These are phyloP conservation scores for Podospora sp. DNA, from an alignment of 495 filamentous ascomycete genomes.

Conservation along the genomic window DNA sequence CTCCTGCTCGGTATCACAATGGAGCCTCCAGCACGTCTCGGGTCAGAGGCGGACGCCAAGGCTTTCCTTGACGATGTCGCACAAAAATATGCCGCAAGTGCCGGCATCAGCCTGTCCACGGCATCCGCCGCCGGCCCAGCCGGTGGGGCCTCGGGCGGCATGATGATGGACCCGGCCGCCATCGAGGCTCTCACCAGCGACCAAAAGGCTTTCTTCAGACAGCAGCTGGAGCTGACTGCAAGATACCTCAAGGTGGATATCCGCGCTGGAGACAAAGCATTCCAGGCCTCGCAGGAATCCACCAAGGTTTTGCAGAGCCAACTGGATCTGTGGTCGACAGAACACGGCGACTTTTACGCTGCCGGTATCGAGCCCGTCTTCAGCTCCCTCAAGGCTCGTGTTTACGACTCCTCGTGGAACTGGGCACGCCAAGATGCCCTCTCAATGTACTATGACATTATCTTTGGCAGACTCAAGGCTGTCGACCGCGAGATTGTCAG, in stretches of 20 bases:
- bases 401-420: constrained; percentile 99
- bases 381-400: constrained; percentile 86
- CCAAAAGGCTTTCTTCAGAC: constrained; percentile 91
- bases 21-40: constrained; percentile 87
- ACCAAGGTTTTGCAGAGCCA: constrained; percentile 86
- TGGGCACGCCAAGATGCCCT: constrained; percentile 98
- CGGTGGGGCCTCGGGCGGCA: constrained; percentile 70
- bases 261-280: constrained; percentile 91
- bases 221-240: constrained; percentile 92
- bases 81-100: constrained; percentile 85
- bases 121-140: constrained; percentile 73
- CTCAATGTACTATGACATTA: constrained; percentile 99
- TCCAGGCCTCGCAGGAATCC: constrained; percentile 78
- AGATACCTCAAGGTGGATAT: constrained; percentile 97
- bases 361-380: constrained; percentile 93
- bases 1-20: constrained; percentile 87
- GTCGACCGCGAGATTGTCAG: constrained; percentile 98
- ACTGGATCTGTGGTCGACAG: constrained; percentile 89
- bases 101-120: constrained; percentile 82
- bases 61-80: constrained; percentile 82
- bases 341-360: constrained; percentile 96
- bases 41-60: constrained; percentile 87
- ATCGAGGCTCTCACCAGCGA: constrained; percentile 97
- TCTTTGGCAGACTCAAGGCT: constrained; percentile 89
- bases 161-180: constrained; percentile 99